Base-by-base conservation (phyloP, 805 yeast species). In the Candida broadrunensis region DNA sequence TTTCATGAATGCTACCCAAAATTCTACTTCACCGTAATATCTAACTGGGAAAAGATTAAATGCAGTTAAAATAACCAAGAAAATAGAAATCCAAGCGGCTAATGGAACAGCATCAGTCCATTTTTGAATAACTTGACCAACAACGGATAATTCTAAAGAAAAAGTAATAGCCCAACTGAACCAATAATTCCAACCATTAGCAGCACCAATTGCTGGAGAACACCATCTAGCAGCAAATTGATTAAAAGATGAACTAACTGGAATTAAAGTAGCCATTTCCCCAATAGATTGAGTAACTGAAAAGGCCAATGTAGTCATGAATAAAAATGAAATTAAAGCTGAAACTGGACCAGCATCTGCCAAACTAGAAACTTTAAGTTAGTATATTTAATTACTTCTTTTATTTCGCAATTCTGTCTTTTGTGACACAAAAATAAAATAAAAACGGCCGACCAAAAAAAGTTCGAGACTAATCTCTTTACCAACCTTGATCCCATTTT, bases 241-340 rank as follows among this genome's bases (percentile, higher is more conserved):
- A 23, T 85, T 77, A 61, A 83, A 82, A 0, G 88, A 81, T 41
- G 81, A 81, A 4, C 83, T 67, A 32, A 81, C 77, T 7, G 90
- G 90, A 14, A 84, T 80, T 48, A 74, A 81, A 8, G 89, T 83
- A 37, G 89, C 88, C 90, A 85, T 82, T 60, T 85, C 91, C 53
- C 89, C 90, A 42, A 85, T 65, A 3, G 84, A 75, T 56, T 83
- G 89, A 16, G 86, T 79, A 38, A 84, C 85, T 12, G 77, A 73
- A 52, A 70, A 81, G 0, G 81, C 87, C 35, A 85, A 54, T 1
- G 83, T 58, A 27, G 84, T 87, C 73, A 83, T 81, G 58, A 81
- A 81, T 14, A 79, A 36, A 51, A 79, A 85, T 2, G 87, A 75
- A 36, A 85, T 78, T 20, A 85, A 61, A 4, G 86, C 66, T 38